phyloP scores from a whole-genome alignment of 2,329 filamentous ascomycete species.

The Colletotrichum sp. region DNA sequence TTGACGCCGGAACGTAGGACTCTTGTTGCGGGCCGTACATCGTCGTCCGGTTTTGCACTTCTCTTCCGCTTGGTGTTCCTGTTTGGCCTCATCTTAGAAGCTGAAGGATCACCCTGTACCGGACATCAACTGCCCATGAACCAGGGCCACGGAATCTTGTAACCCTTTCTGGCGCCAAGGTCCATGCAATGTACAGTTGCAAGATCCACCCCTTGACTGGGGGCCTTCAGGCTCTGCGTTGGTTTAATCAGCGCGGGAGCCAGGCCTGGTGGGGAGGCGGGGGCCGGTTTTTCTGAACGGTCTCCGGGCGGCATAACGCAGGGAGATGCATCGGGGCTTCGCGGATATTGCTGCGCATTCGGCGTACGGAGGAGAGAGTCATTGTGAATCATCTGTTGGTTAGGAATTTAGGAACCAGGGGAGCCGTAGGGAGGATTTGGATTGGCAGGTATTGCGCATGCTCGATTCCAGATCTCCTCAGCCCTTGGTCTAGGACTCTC shows the following conservation, averaged over 20 bases:
- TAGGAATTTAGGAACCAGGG: neutral
- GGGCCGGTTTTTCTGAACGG: neutral
- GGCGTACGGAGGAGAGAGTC: neutral
- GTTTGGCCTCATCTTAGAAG: neutral
- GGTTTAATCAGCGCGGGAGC: slow-evolving; percentile 1
- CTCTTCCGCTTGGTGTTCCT: neutral
- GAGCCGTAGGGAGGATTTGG: neutral
- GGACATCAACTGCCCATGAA: slow-evolving; percentile 8
- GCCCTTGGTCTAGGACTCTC: neutral
- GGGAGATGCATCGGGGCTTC: neutral
- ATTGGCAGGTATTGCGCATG: neutral
- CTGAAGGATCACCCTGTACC: neutral
- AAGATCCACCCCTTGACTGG: neutral
- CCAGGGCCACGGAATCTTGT: slow-evolving; percentile 11
- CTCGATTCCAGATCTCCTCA: neutral
- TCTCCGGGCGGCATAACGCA: neutral
- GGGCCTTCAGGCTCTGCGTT: neutral
- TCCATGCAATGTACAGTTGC: neutral
- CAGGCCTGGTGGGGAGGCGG: neutral
- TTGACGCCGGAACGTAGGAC: neutral
- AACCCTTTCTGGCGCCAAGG: neutral
- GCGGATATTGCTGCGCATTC: neutral
- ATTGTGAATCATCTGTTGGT: neutral
- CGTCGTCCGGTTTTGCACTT: neutral
- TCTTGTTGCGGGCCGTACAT: neutral